A percentile compares a stretch with the other conserved stretches of the same genome.
phyloP scores from a whole-genome alignment of 2,329 filamentous ascomycete genomes.

The Pyrenochaeta sp. region DNA sequence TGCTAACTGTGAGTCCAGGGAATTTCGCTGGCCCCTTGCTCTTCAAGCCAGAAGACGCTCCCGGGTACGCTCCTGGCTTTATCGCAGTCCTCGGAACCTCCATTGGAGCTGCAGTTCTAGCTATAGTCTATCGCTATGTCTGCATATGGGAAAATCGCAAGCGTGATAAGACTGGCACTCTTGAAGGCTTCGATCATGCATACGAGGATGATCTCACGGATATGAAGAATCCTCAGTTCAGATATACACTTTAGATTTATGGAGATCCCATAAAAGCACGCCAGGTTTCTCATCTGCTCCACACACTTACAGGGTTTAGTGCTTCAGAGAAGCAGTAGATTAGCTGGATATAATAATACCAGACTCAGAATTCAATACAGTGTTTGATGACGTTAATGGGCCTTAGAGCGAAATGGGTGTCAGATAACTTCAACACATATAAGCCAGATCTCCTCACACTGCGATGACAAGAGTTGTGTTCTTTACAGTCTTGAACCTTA shows the following conservation, averaged over 20 bases:
- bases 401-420: no score
- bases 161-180: conserved; percentile 53
- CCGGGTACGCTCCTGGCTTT: conserved; percentile 51
- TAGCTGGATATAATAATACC: no score
- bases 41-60: conserved; percentile 27
- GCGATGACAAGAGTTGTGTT: no score
- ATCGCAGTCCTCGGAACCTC: conserved; percentile 51
- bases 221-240: conserved; percentile 31
- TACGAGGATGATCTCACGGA: conserved; percentile 64
- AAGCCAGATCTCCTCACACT: no score
- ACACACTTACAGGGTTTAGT: no score
- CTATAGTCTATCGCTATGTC: conserved; percentile 55
- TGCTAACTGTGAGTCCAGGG: conserved; percentile 21
- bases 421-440: no score
- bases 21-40: conserved; percentile 45
- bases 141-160: conserved; percentile 56
- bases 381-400: no score
- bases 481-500: no score
- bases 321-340: no score
- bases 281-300: no score
- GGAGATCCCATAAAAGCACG: no score
- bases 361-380: no score
- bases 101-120: conserved; percentile 45
- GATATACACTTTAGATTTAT: conserved; percentile 21
- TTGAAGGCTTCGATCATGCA: conserved; percentile 62